Base-by-base conservation (phyloP, 768 basidiomycete species). In the Mrakia frigida region DNA sequence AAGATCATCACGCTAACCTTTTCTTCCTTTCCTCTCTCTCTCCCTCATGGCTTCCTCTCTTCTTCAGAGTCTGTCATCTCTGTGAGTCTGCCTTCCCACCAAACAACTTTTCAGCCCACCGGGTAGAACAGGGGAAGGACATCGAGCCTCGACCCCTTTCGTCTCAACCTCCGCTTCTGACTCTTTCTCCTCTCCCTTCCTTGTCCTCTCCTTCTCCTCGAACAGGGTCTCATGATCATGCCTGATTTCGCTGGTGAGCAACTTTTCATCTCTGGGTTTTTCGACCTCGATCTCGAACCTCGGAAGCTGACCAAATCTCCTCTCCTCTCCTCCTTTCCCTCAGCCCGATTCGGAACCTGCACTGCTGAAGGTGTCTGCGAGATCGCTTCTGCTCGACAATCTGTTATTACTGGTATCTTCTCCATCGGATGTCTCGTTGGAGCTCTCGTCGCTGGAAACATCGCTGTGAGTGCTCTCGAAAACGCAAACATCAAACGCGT, bases 351-450 rank as follows among this genome's bases (percentile, higher is more conserved):
- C 73, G 77, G 77, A 31, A 74, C 77, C 25, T 74, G 72, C 46
- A 50, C 46, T 56, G 70, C 56, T 43, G 39, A 37, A 11, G 77
- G 72, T 4, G 33, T 67, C 35, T 78, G 73, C 68, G 59, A 28
- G 1, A 41, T 78, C 35, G 35, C 72, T 25, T 67, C 73, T 21
- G 10, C 16, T 37, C n/a, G 77, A 33, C 77, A 78, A 73, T 74
- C 73, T 21, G 50, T 78, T 46, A 78, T 78, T 73, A 78, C 73
- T 33, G 77, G 77, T 74, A 78, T 78, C 73, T 78, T 78, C 77
- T 78, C 77, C 23, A 67, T 78, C 73, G 73, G 77, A n/a, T 78
- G 71, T 31, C 68, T 78, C 61, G 67, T 77, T 39, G 76, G 76
- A 31, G 76, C 76, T 28, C 76, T 77, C 72, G 39, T 63, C 39